Percentiles rank a stretch among this genome's conserved stretches.
These are phyloP conservation scores for Theobroma grandiflorum DNA, from an alignment of 441 rosid genomes.

Conservation along the genomic window DNA sequence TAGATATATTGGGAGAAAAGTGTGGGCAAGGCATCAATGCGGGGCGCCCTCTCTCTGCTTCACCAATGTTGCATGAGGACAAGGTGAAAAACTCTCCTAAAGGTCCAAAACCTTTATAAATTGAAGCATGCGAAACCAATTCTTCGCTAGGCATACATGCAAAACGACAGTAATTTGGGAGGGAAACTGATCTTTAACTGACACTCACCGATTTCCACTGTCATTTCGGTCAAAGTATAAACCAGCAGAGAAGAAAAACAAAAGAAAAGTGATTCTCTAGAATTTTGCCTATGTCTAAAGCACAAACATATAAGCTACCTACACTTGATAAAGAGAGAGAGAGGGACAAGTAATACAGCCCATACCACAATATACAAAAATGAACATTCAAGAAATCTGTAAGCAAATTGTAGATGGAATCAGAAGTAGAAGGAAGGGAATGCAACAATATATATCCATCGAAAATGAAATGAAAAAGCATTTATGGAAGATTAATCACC, in stretches of 20 bases:
- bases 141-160: background rate
- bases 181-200: background rate
- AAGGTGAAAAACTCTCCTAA: background rate
- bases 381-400: background rate
- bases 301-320: no score
- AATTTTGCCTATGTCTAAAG: no score
- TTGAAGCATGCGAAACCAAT: background rate
- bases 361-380: background rate
- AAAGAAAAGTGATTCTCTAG: background rate
- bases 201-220: background rate
- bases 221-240: background rate
- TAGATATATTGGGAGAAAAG: no score
- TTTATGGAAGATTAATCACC: no score
- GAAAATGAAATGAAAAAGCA: no score
- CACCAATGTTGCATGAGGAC: background rate
- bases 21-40: background rate
- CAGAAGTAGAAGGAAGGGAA: background rate
- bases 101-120: background rate
- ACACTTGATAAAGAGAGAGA: no score
- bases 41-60: background rate
- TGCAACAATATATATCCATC: no score
- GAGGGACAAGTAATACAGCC: no score
- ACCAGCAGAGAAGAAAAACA: background rate
- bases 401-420: background rate
- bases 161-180: background rate